Base-by-base conservation (phyloP, 768 basidiomycete genomes). In the Lactarius tabidus region DNA sequence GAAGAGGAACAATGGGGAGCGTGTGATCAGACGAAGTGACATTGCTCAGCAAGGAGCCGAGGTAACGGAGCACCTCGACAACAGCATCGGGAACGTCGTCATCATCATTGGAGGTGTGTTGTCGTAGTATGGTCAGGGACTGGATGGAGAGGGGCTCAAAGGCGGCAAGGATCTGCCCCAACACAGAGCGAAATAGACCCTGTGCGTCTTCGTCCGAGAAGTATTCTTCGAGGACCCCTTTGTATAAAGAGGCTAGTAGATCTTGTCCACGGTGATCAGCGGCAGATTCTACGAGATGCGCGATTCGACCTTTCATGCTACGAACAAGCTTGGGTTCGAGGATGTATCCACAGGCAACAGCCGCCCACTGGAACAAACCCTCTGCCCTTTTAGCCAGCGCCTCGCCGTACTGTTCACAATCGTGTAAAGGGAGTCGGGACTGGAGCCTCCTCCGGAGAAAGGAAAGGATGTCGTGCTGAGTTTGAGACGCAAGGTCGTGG, bases 81-180 rank as follows among this genome's bases (percentile, higher is more conserved):
- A 60, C 29, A 20, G 59, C 23, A 60, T 12, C 6, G 6, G 59
- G 8, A 52, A 28, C 20, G 45, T 26, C 43, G n/a, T 31, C 7
- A 15, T 23, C 39, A 26, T 28, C 58, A 14, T 6, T 33, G 17
- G 12, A 17, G 39, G 14, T 6, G 18, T 33, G 48, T 48, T 5
- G 48, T 26, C 23, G 48, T 12, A 48, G 23, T 5, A 12, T 48
- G 14, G 48, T 48, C 23, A 48, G 23, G 48, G 48, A 48, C 4
- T 23, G 23, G 23, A 48, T 48, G 48, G 48, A 48, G 14, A 48
- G 23, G 6, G 48, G 48, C 26, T 48, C 48, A 6, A 48, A 26
- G 6, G 59, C 45, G 23, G 45, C 59, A 18, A 60, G 43, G 17
- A 60, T 28, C 9, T 60, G 59, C 23, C 59, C 59, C 7, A 60